Evolutionary conservation across 805 yeast genomes (phyloP), one percentile per base, ranked within the genome.

Genomic region (Hanseniaspora pseudoguilliermondii): DNA sequence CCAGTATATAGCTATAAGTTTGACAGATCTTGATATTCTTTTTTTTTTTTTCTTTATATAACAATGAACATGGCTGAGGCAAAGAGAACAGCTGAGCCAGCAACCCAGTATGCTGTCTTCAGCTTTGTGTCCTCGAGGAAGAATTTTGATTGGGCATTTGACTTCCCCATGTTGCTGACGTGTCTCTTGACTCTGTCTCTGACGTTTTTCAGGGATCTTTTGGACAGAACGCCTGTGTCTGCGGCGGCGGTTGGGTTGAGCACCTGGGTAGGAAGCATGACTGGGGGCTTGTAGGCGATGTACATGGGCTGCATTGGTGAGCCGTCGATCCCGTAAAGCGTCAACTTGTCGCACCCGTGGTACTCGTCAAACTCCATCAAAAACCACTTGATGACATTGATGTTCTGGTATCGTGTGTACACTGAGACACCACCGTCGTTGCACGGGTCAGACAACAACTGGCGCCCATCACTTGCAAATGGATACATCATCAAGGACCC

Each of bases 261-360:
- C 0, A 97, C 90, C 54, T 67, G 71, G 0, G 97, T 93, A 23
- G 98, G 98, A 58, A 93, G 79, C 98, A 93, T 93, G 79, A 85
- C 76, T 10, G 98, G 95, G 6, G 98, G 98, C 63, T 79, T 78
- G 73, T 90, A 93, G 2, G 95, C 96, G 68, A 93, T 76, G 69
- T 88, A 93, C 64, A 93, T 69, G 0, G 98, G 97, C 61, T 88
- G 91, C 74, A 84, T 70, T 47, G 81, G 81, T 18, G 86, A 68
- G 18, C 97, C 97, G 67, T 84, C 88, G 62, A 77, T 83, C 71
- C 83, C 82, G 70, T 77, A 83, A 58, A 93, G 72, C 59, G 82
- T 82, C 57, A 93, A 77, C 61, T 79, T 77, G 71, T 81, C 82
- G 64, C 88, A 78, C 23, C 98, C 98, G 65, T 86, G 85, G 72